Evolutionary conservation across 1,284 basidiomycete species (phyloP), one percentile per base, ranked within the genome.

Genomic region (Apiotrichum veenhuisii): DNA sequence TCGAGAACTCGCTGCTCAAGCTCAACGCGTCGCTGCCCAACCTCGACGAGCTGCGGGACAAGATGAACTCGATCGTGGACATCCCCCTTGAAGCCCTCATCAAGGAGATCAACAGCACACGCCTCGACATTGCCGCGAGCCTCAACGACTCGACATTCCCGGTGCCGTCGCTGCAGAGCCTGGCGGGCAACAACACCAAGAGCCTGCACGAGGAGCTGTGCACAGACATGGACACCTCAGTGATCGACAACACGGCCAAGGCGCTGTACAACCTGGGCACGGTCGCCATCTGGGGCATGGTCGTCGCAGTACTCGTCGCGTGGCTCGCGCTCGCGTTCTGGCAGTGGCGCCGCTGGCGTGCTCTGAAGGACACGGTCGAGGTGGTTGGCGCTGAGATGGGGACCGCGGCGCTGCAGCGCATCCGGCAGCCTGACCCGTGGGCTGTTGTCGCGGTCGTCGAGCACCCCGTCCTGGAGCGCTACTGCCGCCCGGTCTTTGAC

Each of bases 71-170:
- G 37, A 74, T 95, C 54, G 83, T 95, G 66, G 86, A 89, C 65
- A 85, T 82, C 0, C 93, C 93, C 0, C 94, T 97, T 68, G 87
- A 94, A 66, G 79, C 84, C 3, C 76, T 96, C 50, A 93, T 91
- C 74, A 79, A 83, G 60, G 88, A 93, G 54, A 91, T 97, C 74
- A 94, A 94, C 70, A 81, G 85, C 53, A 93, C 91, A 0, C 87
- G 94, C 62, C 70, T 81, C n/a, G 81, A 82, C 17, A 69, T 77
- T 48, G 72, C 72, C 3, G 80, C 89, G 36, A 78, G 77, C 23
- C 87, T 91, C 74, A 83, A 89, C 68, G 80, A 84, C 27, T 82
- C 85, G 17, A 75, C 84, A 7, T 81, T 94, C 20, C 87, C 91
- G 8, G 82, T 92, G 1, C 91, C 26, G 85, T 67, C 66, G 38